Percentiles rank a stretch among this genome's conserved stretches.
Conservation (phyloP, 1,284 basidiomycete genomes). For the Microbotryum lychnidis-dioicae region DNA sequence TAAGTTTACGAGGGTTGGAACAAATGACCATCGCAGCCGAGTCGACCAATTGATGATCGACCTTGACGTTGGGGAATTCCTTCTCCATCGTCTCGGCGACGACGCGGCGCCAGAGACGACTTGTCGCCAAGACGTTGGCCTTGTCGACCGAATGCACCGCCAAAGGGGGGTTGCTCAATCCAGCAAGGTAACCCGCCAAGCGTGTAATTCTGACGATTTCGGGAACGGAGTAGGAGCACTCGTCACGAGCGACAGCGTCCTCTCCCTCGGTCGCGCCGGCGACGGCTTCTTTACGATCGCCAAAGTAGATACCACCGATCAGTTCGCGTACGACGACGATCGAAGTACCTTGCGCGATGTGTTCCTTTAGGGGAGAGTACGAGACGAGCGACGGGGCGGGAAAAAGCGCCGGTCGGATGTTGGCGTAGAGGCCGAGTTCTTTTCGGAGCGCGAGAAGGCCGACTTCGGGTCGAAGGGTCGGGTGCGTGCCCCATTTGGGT, state of each 20-base stretch:
- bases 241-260: slow-evolving; percentile 52
- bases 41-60: slow-evolving; percentile 85
- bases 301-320: slow-evolving; percentile 66
- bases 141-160: slow-evolving; percentile 94
- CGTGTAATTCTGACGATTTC: slow-evolving; percentile 94
- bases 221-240: slow-evolving; percentile 79
- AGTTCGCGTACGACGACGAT: slow-evolving; percentile 94
- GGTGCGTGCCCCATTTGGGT: slow-evolving; percentile 92
- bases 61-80: slow-evolving; percentile 76
- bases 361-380: slow-evolving; percentile 85
- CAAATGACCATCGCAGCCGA: slow-evolving; percentile 96
- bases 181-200: slow-evolving; percentile 87
- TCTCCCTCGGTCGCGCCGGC: slow-evolving; percentile 43
- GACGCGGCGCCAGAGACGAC: slow-evolving; percentile 86
- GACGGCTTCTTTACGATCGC: slow-evolving; percentile 73
- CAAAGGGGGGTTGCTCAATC: slow-evolving; percentile 73
- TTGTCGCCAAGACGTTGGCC: slow-evolving; percentile 95
- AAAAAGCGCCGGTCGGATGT: slow-evolving; percentile 94
- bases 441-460: slow-evolving; percentile 90
- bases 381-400: slow-evolving; percentile 81
- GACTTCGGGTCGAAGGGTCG: slow-evolving; percentile 88
- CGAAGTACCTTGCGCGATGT: slow-evolving; percentile 69
- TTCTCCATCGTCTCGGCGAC: slow-evolving; percentile 71
- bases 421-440: slow-evolving; percentile 87
- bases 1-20: slow-evolving; percentile 82